Evolutionary conservation across 495 filamentous ascomycete genomes (phyloP), one percentile per base, ranked within the genome.

Genomic region (Cladorrhinum samala): DNA sequence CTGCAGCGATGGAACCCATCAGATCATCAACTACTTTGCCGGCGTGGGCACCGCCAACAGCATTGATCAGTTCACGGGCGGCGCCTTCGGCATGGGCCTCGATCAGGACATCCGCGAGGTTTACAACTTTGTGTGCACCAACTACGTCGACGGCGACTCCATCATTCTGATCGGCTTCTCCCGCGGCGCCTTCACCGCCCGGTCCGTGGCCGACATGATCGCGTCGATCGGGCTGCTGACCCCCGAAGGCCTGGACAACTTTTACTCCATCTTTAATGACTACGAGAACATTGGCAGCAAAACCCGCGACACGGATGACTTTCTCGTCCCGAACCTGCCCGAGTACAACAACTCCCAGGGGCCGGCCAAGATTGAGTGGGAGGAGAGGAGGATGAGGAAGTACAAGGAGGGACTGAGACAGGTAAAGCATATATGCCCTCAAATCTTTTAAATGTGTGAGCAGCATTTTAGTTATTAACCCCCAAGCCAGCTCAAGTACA

Each of bases 91-190:
- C 6, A 57, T 65, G 49, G 73, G 72, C 9, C 61, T 77, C 9
- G 63, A 68, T 42, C 52, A 48, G 58, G 61, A 84, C 53, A 80
- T 88, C 43, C 71, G 81, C 4, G 79, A 83, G 57, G 80, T 75
- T 1, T 88, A 88, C 66, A 76, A 75, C 38, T 87, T 86, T 63
- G 59, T 87, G 39, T 72, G 74, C 41, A 77, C 78, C 47, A 88
- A 88, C 68, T 86, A 80, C 56, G 66, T 74, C 17, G 73, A 76
- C 19, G 77, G 78, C 19, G 85, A 88, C 60, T 77, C 83, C 53
- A 85, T 88, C 24, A 72, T 86, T 50, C 68, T 88, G 18, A 59
- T 86, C 9, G 85, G 85, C 18, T 88, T 87, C 69, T 86, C 83
- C 2, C 75, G 85, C 1, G 85, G 85, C 21, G 84, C 85, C 14